Evolutionary conservation across 148 eudicot genomes (phyloP), one percentile per base, ranked within the genome.

Genomic region (Bassia scoparia): DNA sequence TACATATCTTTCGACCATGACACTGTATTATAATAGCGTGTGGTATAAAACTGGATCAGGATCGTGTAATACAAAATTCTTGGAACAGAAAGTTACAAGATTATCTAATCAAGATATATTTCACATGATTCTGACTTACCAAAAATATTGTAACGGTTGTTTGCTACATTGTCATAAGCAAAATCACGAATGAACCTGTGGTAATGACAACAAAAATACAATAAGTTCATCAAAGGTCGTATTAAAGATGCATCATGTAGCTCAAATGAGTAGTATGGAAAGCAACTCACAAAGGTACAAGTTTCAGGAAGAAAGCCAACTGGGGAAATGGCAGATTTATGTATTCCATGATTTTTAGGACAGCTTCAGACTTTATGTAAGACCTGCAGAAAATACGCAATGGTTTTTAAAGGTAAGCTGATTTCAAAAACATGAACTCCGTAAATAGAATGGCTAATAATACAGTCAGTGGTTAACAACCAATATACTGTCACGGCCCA

Each of bases 81-180:
- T n/a, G n/a, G n/a, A n/a, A 14, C n/a, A 27, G 37, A 59, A 37
- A 38, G 50, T 16, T 17, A 44, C 21, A 21, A 29, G 5, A 64
- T 38, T 67, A 7, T 38, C 54, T 75, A 21, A 66, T 75, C 79
- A n/a, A 66, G 30, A 74, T 95, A 88, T 74, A 94, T 33, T 61
- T 96, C 95, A 73, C 99, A 96, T 2, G 99, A 85, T 38, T 96
- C 97, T 27, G 99, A 77, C 78, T 90, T 94, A 54, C 99, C 99
- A 70, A 96, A 96, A 30, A 96, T 41, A 46, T 76, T 74, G 68
- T 96, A 96, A 15, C 97, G 91, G 69, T 96, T 92, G 81, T 96
- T 81, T 76, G 99, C 99, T 29, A 96, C 68, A 61, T 96, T 90
- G 76, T 96, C 99, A 74, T 96, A 96, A 56, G 77, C 94, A 73